Evolutionary conservation across 176 grass and related monocot species (phyloP), one percentile per base, ranked within the genome.

Genomic region (Eragrostis curvula): DNA sequence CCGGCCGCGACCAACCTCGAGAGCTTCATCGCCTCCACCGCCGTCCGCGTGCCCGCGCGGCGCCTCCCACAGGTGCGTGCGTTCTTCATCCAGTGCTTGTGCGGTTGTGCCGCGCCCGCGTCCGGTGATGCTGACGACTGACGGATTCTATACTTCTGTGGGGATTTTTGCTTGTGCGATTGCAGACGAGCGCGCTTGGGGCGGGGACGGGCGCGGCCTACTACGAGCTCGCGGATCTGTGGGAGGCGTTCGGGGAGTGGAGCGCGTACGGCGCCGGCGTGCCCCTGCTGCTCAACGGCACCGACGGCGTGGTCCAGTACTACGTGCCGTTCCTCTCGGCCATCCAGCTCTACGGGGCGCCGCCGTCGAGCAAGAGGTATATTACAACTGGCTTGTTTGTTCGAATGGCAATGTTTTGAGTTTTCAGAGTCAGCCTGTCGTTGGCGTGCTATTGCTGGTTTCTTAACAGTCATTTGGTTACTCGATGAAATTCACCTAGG

Each of bases 201-300:
- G 72, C 74, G 70, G 71, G 76, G 30, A 45, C 51, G 16, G 76
- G 76, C 51, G 53, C 36, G 28, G 73, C 71, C 56, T 89, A 89
- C 72, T 96, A 82, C 78, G 89, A 88, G 78, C 87, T 96, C 13
- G 58, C 79, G 59, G 94, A 96, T 88, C 85, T 96, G n/a, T 96
- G 94, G 94, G 90, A 93, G 21, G 83, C 88, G 25, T 93, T 96
- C 71, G 88, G 73, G 57, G 94, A 96, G 81, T 96, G 94, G 88
- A 96, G 94, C 68, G 90, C 94, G 30, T 96, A 93, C 76, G 94
- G 94, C 56, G 88, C 88, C 18, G 94, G 88, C 23, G 94, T 91
- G 55, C 94, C 94, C 27, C 59, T 96, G 59, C 72, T 93, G 42
- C 65, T 96, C 66, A 89, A 89, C 41, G 90, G 94, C n/a, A 89